Evolutionary conservation across 73 alveolate genomes (phyloP), one percentile per base, ranked within the genome.

Genomic region (Paramecium biaurelia): DNA sequence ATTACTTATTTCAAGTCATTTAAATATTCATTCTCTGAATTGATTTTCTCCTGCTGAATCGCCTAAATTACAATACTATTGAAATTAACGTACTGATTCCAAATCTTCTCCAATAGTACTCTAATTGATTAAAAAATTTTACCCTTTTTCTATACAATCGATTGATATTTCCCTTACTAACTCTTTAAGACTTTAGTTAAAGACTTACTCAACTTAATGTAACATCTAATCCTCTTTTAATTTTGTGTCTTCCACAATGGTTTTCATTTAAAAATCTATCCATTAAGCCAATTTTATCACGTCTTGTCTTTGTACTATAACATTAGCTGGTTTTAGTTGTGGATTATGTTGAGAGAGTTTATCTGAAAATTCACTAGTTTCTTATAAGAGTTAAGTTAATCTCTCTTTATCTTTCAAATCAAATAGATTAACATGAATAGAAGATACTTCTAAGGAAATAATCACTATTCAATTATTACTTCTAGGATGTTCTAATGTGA

Each of bases 131-230:
- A 79, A 2, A 0, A 24, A 24, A 15, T 74, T 42, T 23, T 79
- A 79, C 90, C 90, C 72, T 24, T 79, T 79, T 20, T 79, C 90
- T 18, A 79, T 18, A 26, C 90, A 79, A 79, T 79, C 90, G 0
- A 79, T 18, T 5, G 90, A 79, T 43, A 79, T 79, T 24, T 79
- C 90, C 7, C 90, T 41, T 12, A 79, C 49, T 47, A 79, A 34
- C 23, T 79, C 90, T 45, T 79, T 79, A 8, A 79, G 74, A 79
- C 90, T 79, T 45, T 30, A 23, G 23, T 79, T 79, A 20, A 79
- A 79, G 26, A 79, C 90, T 7, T 41, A 20, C 28, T 79, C 90
- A 43, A 79, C 56, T 79, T 79, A 24, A 30, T 79, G 45, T 4
- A 79, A n/a, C 70, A 79, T 79, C 24, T 41, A 18, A 41, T 41